phyloP scores from a whole-genome alignment of 331 rosid genomes.

The Pyracantha coccinea region DNA sequence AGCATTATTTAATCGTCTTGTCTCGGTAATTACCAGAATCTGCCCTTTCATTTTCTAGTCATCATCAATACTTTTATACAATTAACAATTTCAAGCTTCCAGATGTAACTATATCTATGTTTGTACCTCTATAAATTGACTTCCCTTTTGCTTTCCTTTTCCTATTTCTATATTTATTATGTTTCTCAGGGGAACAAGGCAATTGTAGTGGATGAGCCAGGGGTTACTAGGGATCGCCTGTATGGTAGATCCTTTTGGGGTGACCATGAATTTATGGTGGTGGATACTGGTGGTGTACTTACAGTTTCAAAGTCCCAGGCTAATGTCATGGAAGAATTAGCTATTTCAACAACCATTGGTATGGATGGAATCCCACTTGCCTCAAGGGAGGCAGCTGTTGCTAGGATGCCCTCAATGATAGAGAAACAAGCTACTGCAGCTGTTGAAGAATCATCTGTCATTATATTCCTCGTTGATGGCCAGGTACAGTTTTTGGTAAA shows the following conservation, averaged over 20 bases:
- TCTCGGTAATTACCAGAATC: slow-evolving; percentile 53
- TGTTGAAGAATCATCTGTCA: slow-evolving; percentile 84
- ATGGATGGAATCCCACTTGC: slow-evolving; percentile 97
- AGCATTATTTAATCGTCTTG: slow-evolving; percentile 80
- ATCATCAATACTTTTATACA: slow-evolving; percentile 6
- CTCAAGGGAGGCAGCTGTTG: slow-evolving; percentile 85
- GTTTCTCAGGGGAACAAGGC: slow-evolving; percentile 76
- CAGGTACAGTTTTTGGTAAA: slow-evolving; percentile 36
- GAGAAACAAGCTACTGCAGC: slow-evolving; percentile 91
- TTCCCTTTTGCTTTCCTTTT: background rate
- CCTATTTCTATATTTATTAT: background rate
- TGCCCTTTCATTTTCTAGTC: slow-evolving; percentile 7
- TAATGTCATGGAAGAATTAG: slow-evolving; percentile 76
- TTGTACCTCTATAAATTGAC: slow-evolving; percentile 2
- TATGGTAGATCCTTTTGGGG: slow-evolving; percentile 98
- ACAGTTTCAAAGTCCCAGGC: slow-evolving; percentile 73
- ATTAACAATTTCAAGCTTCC: slow-evolving; percentile 2
- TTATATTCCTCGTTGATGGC: slow-evolving; percentile 83
- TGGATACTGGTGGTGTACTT: slow-evolving; percentile 95
- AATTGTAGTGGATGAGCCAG: slow-evolving; percentile 97
- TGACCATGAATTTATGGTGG: slow-evolving; percentile 78
- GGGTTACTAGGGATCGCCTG: slow-evolving; percentile 95
- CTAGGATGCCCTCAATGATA: slow-evolving; percentile 97
- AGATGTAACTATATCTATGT: background rate
- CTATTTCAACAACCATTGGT: slow-evolving; percentile 79